A percentile compares a stretch with the other conserved stretches of the same genome.
phyloP scores from a whole-genome alignment of 1,284 basidiomycete genomes.

The Malassezia obtusa region DNA sequence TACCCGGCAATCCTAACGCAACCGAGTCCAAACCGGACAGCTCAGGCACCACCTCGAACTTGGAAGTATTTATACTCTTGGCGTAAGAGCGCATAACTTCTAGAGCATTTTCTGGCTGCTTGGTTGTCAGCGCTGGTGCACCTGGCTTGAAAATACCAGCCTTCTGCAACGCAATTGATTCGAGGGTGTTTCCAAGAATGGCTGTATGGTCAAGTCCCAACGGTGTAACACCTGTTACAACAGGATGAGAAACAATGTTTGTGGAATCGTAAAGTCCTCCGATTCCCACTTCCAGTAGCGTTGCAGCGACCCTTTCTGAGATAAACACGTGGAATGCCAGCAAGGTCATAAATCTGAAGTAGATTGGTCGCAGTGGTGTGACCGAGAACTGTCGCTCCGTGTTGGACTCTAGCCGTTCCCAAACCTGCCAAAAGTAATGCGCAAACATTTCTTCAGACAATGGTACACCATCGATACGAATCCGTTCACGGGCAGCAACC shows the following conservation, averaged over 20 bases:
- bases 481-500: conserved; percentile 87
- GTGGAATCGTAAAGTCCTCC: conserved; percentile 92
- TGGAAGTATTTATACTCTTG: conserved; percentile 49
- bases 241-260: conserved; percentile 81
- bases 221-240: conserved; percentile 79
- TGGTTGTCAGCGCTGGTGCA: conserved; percentile 71
- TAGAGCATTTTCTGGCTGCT: conserved; percentile 66
- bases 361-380: conserved; percentile 69
- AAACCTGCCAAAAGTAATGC: conserved; percentile 89
- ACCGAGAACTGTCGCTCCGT: conserved; percentile 22
- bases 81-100: conserved; percentile 53
- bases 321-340: conserved; percentile 86
- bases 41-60: conserved; percentile 9
- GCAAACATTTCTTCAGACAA: conserved; percentile 79
- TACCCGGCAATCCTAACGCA: conserved; percentile 66
- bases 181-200: conserved; percentile 77
- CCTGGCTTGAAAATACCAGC: conserved; percentile 90
- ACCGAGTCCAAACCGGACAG: conserved; percentile 56
- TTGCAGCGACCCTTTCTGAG: conserved; percentile 68
- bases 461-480: conserved; percentile 82
- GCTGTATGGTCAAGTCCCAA: conserved; percentile 88
- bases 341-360: conserved; percentile 87
- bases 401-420: conserved; percentile 74
- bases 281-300: conserved; percentile 91
- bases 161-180: conserved; percentile 89